A percentile compares a stretch with the other conserved stretches of the same genome.
These are phyloP conservation scores for Syzygium malaccense DNA, from an alignment of 441 rosid genomes.

Conservation along the genomic window DNA sequence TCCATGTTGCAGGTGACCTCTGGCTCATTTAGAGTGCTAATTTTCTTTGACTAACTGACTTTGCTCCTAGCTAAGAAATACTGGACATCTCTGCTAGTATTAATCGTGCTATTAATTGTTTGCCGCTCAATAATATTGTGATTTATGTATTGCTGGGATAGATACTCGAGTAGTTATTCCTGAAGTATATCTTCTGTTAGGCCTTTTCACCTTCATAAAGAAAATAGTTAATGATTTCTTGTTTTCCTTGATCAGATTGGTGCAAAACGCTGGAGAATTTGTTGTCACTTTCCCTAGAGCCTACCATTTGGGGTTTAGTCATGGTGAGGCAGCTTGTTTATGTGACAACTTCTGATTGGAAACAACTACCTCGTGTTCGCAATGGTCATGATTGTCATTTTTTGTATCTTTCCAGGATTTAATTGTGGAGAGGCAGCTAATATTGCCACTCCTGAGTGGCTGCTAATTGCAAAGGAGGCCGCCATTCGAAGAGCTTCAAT, in stretches of 20 bases:
- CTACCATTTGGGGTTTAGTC: conserved; percentile 98
- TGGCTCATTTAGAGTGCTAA: conserved; percentile 16
- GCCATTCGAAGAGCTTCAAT: conserved; percentile 97
- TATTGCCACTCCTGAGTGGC: conserved; percentile 96
- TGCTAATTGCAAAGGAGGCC: conserved; percentile 80
- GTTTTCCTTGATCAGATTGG: conserved; percentile 62
- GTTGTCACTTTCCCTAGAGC: conserved; percentile 99
- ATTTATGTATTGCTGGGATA: neutral
- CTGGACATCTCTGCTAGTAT: neutral
- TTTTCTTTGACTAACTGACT: neutral
- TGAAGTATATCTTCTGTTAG: neutral
- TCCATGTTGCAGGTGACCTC: conserved; percentile 91
- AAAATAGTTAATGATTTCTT: conserved; percentile 2
- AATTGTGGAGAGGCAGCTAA: conserved; percentile 89
- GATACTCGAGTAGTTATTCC: neutral
- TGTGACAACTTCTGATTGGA: neutral
- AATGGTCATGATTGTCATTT: conserved; percentile 2
- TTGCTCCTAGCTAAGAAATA: neutral
- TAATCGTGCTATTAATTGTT: neutral
- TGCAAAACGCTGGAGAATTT: conserved; percentile 98
- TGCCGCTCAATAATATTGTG: neutral
- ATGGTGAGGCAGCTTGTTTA: conserved; percentile 45
- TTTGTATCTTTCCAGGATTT: conserved; percentile 40
- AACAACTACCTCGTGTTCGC: neutral
- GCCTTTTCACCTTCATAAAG: neutral